Base-by-base conservation (phyloP, 257 asterid genomes). In the Verbascum thapsus region DNA sequence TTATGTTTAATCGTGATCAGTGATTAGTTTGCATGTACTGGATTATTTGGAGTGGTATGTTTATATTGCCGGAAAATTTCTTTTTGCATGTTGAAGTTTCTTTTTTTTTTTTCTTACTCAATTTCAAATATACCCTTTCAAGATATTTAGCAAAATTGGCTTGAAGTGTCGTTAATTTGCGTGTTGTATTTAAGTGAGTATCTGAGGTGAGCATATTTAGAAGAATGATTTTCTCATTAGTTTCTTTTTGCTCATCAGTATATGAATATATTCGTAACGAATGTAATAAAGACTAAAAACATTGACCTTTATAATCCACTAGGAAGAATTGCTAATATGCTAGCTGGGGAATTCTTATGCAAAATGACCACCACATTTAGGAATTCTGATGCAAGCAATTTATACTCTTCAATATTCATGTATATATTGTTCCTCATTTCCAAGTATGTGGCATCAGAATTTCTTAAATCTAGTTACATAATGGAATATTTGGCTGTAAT, bases 401-500 rank as follows among this genome's bases (percentile, higher is more conserved):
- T 61, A 70, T 52, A 48, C 43, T 13, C 69, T 35, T 59, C 43
- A 13, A 63, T 37, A 48, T 48, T 55, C 72, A 55, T 58, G 43
- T 50, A 41, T 38, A n/a, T 59, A 67, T 54, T 70, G 53, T 65
- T 52, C 68, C 53, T 40, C 44, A 44, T 61, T 66, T 19, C 32
- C 40, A 58, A 60, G 42, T 58, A 49, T 41, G 67, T 52, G 66
- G 69, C 47, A 72, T 70, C 64, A 35, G 55, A 54, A 47, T 53
- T 37, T 48, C 22, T 23, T 56, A 16, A 52, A 56, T 52, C 60
- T 56, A 12, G 42, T 77, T 70, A 44, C 67, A 55, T 65, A 51
- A 37, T 62, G 62, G 73, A 64, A 77, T 67, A 67, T 81, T 74
- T 66, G 61, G 58, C 44, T 12, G 68, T 60, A 45, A 47, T 72